Conservation (phyloP, 1,284 basidiomycete genomes). For the Vanrija sp. region DNA sequence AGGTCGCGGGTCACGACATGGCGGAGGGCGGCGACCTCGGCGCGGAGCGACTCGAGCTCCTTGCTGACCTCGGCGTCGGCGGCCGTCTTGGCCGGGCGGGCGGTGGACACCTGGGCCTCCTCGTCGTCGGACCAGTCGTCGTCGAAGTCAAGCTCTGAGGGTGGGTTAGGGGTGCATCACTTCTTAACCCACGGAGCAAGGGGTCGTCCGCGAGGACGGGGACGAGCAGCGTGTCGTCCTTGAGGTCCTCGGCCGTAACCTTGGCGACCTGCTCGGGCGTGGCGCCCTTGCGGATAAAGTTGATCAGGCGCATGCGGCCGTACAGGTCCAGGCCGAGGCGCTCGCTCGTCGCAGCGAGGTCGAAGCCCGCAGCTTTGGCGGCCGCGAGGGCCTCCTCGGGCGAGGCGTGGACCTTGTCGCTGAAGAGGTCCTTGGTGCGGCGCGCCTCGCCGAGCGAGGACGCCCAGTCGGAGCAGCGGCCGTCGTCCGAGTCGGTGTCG, state of each 20-base stretch:
- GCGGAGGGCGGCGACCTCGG: slow-evolving; percentile 32
- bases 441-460: slow-evolving; percentile 38
- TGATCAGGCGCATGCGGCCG: slow-evolving; percentile 72
- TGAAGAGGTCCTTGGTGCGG: slow-evolving; percentile 73
- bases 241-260: slow-evolving; percentile 47
- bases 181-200: slow-evolving; percentile 65
- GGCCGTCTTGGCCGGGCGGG: slow-evolving; percentile 47
- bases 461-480: slow-evolving; percentile 41
- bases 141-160: slow-evolving; percentile 58
- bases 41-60: slow-evolving; percentile 33
- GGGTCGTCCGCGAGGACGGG: slow-evolving; percentile 80
- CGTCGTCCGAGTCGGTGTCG: slow-evolving; percentile 21
- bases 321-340: slow-evolving; percentile 59
- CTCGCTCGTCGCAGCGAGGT: slow-evolving; percentile 24
- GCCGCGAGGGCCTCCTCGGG: slow-evolving; percentile 62
- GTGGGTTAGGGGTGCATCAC: not conserved
- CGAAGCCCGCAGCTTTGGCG: slow-evolving; percentile 55
- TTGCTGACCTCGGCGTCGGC: slow-evolving; percentile 22
- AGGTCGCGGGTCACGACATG: slow-evolving; percentile 31
- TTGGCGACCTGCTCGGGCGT: not conserved
- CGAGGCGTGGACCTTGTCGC: slow-evolving; percentile 60
- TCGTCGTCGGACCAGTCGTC: slow-evolving; percentile 67
- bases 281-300: slow-evolving; percentile 67
- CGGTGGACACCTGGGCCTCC: slow-evolving; percentile 33
- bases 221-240: slow-evolving; percentile 69